Conservation (phyloP, 1,284 basidiomycete species). For the Serendipita sp. region DNA sequence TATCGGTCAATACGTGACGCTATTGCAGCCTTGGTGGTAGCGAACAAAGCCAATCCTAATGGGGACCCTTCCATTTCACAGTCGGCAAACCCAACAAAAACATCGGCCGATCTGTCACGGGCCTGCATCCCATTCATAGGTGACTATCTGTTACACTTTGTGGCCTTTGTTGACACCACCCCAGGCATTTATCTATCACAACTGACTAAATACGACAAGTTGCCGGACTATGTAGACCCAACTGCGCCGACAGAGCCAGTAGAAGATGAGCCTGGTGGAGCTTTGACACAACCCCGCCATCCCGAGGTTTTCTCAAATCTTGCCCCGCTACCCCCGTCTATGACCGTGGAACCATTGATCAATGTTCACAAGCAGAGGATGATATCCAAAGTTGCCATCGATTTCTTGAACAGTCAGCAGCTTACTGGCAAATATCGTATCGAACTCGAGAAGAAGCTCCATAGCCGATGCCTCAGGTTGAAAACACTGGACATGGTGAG, state of each 20-base stretch:
- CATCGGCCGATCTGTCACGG: constrained; percentile 23
- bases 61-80: constrained; percentile 28
- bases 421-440: constrained; percentile 57
- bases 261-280: constrained; percentile 43
- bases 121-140: constrained; percentile 69
- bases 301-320: constrained; percentile 64
- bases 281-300: constrained; percentile 50
- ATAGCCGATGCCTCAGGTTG: constrained; percentile 59
- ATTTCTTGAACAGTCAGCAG: constrained; percentile 66
- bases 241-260: constrained; percentile 58
- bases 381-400: constrained; percentile 63
- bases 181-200: constrained; percentile 67
- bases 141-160: constrained; percentile 21
- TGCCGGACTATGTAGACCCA: constrained; percentile 74
- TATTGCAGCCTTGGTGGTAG: constrained; percentile 49
- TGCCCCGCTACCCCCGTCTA: constrained; percentile 50
- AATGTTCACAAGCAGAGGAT: constrained; percentile 78
- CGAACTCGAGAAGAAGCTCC: constrained; percentile 55
- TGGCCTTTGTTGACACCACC: constrained; percentile 6
- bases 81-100: not conserved
- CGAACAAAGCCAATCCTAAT: constrained; percentile 37
- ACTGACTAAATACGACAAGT: constrained; percentile 45
- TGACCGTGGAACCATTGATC: constrained; percentile 72
- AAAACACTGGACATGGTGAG: constrained; percentile 38
- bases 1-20: constrained; percentile 63